phyloP scores from a whole-genome alignment of 495 filamentous ascomycete genomes.

The Trypethelium eluteriae region DNA sequence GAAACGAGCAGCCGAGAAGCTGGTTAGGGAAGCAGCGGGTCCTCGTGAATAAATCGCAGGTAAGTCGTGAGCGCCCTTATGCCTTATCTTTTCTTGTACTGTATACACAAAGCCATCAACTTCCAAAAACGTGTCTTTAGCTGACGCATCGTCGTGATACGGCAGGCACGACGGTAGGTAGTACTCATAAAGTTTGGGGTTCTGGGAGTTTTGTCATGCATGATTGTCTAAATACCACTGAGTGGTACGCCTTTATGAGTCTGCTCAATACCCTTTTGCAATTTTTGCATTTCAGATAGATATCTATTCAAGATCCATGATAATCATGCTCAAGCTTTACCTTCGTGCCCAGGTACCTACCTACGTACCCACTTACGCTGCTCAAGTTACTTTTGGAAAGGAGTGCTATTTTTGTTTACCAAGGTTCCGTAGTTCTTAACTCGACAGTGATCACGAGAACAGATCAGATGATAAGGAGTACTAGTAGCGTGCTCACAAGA shows the following conservation, averaged over 20 bases:
- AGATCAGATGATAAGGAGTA: no score
- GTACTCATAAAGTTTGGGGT: background rate
- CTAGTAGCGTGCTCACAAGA: no score
- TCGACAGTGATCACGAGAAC: no score
- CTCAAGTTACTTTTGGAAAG: no score
- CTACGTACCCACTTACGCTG: no score
- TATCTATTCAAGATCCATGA: background rate
- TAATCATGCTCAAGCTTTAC: background rate
- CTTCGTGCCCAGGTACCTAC: no score
- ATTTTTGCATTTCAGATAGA: slow-evolving; percentile 7
- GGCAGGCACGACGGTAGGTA: background rate
- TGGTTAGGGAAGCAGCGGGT: slow-evolving; percentile 83
- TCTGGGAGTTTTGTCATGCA: background rate
- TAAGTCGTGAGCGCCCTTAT: background rate
- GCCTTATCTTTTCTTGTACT: background rate
- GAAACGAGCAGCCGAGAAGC: slow-evolving; percentile 71
- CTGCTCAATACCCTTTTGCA: slow-evolving; percentile 3
- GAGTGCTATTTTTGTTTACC: no score
- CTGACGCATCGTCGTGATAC: background rate
- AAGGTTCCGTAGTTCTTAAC: no score
- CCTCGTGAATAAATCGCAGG: slow-evolving; percentile 17
- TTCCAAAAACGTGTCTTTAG: background rate
- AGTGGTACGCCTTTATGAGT: background rate
- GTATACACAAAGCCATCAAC: no score
- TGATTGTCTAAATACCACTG: background rate